These are phyloP conservation scores for Fusarium gaditjirri DNA, from an alignment of 2,329 filamentous ascomycete species.

Conservation along the genomic window DNA sequence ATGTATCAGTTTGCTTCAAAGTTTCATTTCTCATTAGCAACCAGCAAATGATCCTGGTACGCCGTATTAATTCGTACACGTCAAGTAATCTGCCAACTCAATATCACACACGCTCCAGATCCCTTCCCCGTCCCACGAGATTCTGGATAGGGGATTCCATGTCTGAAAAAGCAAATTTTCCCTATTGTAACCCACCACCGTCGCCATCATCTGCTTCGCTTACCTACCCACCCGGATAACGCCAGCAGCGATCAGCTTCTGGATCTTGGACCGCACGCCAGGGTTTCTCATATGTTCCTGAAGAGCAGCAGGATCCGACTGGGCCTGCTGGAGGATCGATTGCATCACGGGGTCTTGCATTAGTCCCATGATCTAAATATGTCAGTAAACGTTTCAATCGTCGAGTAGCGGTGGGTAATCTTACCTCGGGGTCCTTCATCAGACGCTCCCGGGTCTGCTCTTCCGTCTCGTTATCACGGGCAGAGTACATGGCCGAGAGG, in stretches of 20 bases:
- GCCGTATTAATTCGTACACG: constrained; percentile 45
- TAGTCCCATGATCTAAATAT: constrained; percentile 78
- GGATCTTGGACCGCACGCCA: constrained; percentile 84
- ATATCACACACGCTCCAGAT: constrained; percentile 38
- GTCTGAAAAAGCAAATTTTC: constrained; percentile 27
- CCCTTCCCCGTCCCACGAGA: constrained; percentile 15
- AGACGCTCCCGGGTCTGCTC: constrained; percentile 94
- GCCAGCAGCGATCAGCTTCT: constrained; percentile 93
- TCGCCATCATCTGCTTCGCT: constrained; percentile 17
- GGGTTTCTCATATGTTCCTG: constrained; percentile 98
- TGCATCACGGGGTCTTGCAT: constrained; percentile 98
- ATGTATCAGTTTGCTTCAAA: constrained; percentile 30
- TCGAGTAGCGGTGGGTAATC: constrained; percentile 46
- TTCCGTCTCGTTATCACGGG: constrained; percentile 93
- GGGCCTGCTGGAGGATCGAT: constrained; percentile 94
- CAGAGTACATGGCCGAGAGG: constrained; percentile 86
- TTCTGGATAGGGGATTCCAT: constrained; percentile 26
- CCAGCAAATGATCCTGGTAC: constrained; percentile 37
- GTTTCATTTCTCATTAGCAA: constrained; percentile 47
- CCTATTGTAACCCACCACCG: constrained; percentile 16
- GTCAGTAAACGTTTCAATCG: constrained; percentile 43
- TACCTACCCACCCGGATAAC: constrained; percentile 80
- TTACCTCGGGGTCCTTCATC: constrained; percentile 88
- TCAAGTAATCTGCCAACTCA: constrained; percentile 37
- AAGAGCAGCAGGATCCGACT: constrained; percentile 89